These are phyloP conservation scores for Isabelozyma gotoi DNA, from an alignment of 805 yeast species.

Conservation along the genomic window DNA sequence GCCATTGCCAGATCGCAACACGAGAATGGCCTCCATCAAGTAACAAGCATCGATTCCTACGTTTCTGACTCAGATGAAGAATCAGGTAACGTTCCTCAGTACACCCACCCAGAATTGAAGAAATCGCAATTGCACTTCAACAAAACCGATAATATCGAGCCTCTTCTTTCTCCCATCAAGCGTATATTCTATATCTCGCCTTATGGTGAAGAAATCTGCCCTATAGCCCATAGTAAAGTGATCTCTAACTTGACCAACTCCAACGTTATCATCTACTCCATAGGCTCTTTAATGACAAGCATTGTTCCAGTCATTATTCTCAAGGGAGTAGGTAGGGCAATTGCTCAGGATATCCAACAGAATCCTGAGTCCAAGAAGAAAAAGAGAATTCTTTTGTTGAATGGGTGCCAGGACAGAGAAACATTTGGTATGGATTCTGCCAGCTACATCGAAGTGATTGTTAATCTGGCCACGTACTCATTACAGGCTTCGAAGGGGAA, in stretches of 20 bases:
- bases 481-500: constrained; percentile 18
- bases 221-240: constrained; percentile 67
- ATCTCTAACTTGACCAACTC: constrained; percentile 48
- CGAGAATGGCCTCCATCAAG: background rate
- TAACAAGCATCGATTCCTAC: background rate
- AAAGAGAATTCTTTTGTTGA: constrained; percentile 62
- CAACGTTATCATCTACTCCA: constrained; percentile 66
- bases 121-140: constrained; percentile 74
- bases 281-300: constrained; percentile 89
- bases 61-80: constrained; percentile 31
- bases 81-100: constrained; percentile 66
- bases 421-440: constrained; percentile 65
- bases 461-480: constrained; percentile 57
- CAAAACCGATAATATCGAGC: constrained; percentile 52
- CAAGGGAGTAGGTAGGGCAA: constrained; percentile 69
- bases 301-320: constrained; percentile 75
- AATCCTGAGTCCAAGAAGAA: constrained; percentile 15
- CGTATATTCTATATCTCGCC: constrained; percentile 81
- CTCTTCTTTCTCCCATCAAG: constrained; percentile 72
- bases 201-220: constrained; percentile 83
- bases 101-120: constrained; percentile 75
- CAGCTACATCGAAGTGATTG: constrained; percentile 57
- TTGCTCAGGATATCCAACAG: constrained; percentile 25
- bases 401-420: constrained; percentile 79
- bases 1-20: constrained; percentile 1